phyloP scores from a whole-genome alignment of 106 monocot genomes.

The Dendrobium officinale region DNA sequence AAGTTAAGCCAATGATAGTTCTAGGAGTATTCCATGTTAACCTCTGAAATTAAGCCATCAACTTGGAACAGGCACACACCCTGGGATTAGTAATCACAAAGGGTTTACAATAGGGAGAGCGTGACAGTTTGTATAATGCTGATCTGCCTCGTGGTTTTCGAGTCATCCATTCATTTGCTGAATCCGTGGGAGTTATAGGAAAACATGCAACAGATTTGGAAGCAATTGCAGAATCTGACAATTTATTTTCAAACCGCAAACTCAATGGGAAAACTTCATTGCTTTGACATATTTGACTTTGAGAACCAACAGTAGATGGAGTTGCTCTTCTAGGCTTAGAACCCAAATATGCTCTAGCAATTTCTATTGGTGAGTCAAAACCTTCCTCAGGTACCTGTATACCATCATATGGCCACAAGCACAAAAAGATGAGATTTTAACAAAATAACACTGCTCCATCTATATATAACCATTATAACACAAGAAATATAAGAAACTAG shows the following conservation, averaged over 20 bases:
- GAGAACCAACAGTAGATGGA: conserved; percentile 26
- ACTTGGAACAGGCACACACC: neutral
- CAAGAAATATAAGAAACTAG: neutral
- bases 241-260: neutral
- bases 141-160: conserved; percentile 48
- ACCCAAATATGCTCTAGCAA: conserved; percentile 59
- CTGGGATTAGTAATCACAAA: neutral
- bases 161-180: conserved; percentile 39
- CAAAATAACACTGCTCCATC: neutral
- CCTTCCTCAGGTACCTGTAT: neutral
- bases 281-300: conserved; percentile 15
- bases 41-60: conserved; percentile 3
- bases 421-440: neutral
- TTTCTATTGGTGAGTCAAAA: conserved; percentile 43
- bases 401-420: neutral
- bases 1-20: neutral
- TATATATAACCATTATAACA: neutral
- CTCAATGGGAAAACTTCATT: conserved; percentile 10
- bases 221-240: neutral
- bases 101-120: conserved; percentile 56
- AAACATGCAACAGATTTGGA: conserved; percentile 16
- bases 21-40: neutral
- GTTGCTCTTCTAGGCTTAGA: conserved; percentile 19
- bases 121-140: conserved; percentile 52
- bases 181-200: conserved; percentile 17